Percentiles rank a stretch among this genome's conserved stretches.
These are phyloP conservation scores for Clarireedia homoeocarpa DNA, from an alignment of 2,329 filamentous ascomycete species.

Conservation along the genomic window DNA sequence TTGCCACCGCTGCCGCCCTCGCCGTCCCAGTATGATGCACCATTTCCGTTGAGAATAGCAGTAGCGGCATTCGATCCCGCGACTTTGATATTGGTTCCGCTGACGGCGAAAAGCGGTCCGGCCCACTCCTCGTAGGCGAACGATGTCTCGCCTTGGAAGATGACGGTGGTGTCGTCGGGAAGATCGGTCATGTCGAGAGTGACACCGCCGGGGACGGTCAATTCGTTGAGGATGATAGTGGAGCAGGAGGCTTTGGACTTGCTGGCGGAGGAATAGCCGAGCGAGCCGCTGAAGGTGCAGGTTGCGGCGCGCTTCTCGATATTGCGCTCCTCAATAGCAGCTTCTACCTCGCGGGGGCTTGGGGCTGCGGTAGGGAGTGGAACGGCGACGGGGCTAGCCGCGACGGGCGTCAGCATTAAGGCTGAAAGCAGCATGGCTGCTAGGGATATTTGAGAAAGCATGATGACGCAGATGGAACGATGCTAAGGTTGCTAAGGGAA, in stretches of 20 bases:
- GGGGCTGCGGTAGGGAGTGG: background rate
- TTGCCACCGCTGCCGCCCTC: constrained; percentile 50
- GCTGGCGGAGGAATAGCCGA: constrained; percentile 32
- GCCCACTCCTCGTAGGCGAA: constrained; percentile 60
- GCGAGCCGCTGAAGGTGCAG: constrained; percentile 49
- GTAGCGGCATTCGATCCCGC: constrained; percentile 16
- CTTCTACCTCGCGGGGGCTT: background rate
- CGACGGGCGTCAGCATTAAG: background rate
- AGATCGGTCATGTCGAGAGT: constrained; percentile 52
- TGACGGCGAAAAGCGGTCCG: constrained; percentile 49
- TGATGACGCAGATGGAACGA: background rate
- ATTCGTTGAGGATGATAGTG: constrained; percentile 43
- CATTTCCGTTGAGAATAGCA: constrained; percentile 43
- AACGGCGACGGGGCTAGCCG: background rate
- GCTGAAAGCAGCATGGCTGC: background rate
- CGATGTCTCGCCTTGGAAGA: constrained; percentile 58
- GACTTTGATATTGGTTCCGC: constrained; percentile 20
- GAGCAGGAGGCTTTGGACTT: constrained; percentile 44
- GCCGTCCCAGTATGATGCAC: constrained; percentile 45
- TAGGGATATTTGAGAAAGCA: background rate
- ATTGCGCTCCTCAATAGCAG: background rate
- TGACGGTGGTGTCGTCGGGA: constrained; percentile 42
- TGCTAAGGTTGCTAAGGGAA: too few species aligned
- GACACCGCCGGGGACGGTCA: constrained; percentile 49
- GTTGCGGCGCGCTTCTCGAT: constrained; percentile 21